phyloP scores from a whole-genome alignment of 2,329 filamentous ascomycete genomes.

The Colletotrichum caudatum region DNA sequence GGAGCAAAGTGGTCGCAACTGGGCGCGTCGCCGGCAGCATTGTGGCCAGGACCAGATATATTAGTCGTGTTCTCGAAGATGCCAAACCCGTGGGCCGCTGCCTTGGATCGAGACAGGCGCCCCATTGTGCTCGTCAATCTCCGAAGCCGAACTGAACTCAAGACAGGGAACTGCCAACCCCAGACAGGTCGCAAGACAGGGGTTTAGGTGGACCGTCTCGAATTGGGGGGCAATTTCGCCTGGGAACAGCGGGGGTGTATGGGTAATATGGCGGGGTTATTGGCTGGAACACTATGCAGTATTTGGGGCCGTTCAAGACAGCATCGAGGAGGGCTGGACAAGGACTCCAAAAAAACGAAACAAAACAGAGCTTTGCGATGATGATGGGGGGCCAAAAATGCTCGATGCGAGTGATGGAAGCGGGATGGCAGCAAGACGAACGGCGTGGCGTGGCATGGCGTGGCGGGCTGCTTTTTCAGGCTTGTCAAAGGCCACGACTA shows the following conservation, averaged over 20 bases:
- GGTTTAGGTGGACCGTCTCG: conserved; percentile 19
- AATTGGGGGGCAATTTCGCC: conserved; percentile 36
- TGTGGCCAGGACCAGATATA: conserved; percentile 19
- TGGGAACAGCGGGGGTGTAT: conserved; percentile 30
- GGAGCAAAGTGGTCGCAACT: conserved; percentile 31
- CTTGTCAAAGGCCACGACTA: conserved; percentile 3
- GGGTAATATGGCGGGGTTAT: conserved; percentile 29
- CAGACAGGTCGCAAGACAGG: conserved; percentile 26
- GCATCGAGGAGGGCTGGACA: conserved; percentile 2
- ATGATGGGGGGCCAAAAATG: conserved; percentile 22
- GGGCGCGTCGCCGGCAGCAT: conserved; percentile 5
- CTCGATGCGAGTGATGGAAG: conserved; percentile 5
- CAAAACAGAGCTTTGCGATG: conserved; percentile 2
- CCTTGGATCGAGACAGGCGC: conserved; percentile 32
- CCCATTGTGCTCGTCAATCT: conserved; percentile 36
- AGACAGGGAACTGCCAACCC: conserved; percentile 27
- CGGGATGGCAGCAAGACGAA: conserved; percentile 7
- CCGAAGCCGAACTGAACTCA: conserved; percentile 31
- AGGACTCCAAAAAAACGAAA: not conserved
- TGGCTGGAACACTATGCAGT: conserved; percentile 30
- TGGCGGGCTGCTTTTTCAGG: conserved; percentile 3
- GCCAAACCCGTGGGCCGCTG: conserved; percentile 24
- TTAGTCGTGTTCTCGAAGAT: conserved; percentile 31
- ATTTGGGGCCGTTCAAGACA: conserved; percentile 18
- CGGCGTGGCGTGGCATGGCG: not conserved